Conservation (phyloP, 768 basidiomycete genomes). For the Solioccasus polychromus region DNA sequence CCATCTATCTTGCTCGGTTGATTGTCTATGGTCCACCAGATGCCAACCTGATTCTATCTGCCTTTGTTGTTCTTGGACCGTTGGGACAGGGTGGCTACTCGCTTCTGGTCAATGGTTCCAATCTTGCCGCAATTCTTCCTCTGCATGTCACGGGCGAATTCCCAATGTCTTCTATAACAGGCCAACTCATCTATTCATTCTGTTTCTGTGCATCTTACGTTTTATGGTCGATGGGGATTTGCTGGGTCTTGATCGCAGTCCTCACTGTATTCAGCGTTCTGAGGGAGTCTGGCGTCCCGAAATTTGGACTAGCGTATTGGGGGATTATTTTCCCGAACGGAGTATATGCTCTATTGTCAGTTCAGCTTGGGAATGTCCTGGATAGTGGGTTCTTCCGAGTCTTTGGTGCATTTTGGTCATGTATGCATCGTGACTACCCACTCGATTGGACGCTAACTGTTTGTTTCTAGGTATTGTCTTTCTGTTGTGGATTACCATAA, state of each 20-base stretch:
- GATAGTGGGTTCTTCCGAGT: conserved; percentile 49
- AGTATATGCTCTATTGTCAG: conserved; percentile 47
- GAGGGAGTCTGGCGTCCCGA: conserved; percentile 30
- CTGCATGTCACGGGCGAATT: conserved; percentile 29
- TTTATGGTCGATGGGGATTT: conserved; percentile 55
- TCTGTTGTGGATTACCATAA: conserved; percentile 40
- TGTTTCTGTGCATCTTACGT: conserved; percentile 46
- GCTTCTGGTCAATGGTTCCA: conserved; percentile 38
- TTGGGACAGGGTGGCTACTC: conserved; percentile 53
- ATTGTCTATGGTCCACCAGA: conserved; percentile 42
- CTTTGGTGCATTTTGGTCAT: conserved; percentile 52
- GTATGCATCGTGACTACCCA: conserved; percentile 29
- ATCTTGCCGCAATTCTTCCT: conserved; percentile 35
- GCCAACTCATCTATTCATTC: conserved; percentile 41
- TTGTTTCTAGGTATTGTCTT: conserved; percentile 37
- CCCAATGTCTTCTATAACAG: conserved; percentile 33
- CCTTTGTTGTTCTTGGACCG: conserved; percentile 51
- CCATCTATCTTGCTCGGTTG: conserved; percentile 44
- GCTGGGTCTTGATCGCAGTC: conserved; percentile 48
- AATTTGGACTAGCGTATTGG: conserved; percentile 51
- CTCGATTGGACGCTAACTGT: background rate
- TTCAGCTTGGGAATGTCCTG: conserved; percentile 48
- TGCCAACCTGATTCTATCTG: conserved; percentile 37
- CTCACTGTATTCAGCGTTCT: conserved; percentile 36
- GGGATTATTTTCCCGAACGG: conserved; percentile 57